These are phyloP conservation scores for Sindora glabra DNA, from an alignment of 306 rosid species.

Conservation along the genomic window DNA sequence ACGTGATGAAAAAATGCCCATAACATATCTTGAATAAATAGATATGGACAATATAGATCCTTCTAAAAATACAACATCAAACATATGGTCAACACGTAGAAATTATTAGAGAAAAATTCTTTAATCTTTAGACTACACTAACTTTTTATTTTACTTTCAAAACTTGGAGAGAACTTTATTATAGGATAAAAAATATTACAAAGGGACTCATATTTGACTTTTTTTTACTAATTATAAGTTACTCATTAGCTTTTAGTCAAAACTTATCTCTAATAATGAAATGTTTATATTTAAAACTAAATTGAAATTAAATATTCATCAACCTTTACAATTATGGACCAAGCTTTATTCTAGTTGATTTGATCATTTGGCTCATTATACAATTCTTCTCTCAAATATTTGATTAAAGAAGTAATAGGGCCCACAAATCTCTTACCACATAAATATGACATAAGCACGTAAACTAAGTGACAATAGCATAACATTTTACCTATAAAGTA, in stretches of 20 bases:
- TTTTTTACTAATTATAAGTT: too few relatives aligned
- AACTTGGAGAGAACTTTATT: too few relatives aligned
- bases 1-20: conserved; percentile 61
- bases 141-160: background rate
- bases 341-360: conserved; percentile 39
- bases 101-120: too few relatives aligned
- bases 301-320: too few relatives aligned
- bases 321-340: conserved; percentile 43
- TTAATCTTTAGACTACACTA: too few relatives aligned
- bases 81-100: too few relatives aligned
- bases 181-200: too few relatives aligned
- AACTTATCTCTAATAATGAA: too few relatives aligned
- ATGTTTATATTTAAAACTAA: background rate
- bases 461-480: conserved; percentile 62
- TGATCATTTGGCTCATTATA: conserved; percentile 34
- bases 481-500: conserved; percentile 71
- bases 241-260: too few relatives aligned
- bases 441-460: conserved; percentile 68
- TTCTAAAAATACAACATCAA: conserved; percentile 32
- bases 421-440: conserved; percentile 66
- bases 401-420: conserved; percentile 34
- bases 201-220: too few relatives aligned
- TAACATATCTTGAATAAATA: conserved; percentile 50
- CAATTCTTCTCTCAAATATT: conserved; percentile 33
- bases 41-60: conserved; percentile 66